Base-by-base conservation (phyloP, 2,329 filamentous ascomycete genomes). In the Davidsoniella eucalypti region DNA sequence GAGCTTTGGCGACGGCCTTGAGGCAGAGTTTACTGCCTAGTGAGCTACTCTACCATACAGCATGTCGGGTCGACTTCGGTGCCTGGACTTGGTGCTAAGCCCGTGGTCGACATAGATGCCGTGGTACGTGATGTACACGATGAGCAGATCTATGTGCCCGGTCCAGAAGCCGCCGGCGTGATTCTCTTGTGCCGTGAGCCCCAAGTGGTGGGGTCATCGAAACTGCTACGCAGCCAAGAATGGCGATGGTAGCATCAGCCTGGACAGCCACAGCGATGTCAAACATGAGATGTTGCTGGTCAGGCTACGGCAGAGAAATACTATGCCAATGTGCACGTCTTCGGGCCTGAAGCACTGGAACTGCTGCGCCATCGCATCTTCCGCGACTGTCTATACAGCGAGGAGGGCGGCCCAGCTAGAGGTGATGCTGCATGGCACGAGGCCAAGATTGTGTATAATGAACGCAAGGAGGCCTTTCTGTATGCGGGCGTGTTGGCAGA, bases 11-110 rank as follows among this genome's bases (percentile, higher is more conserved):
- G 50, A 49, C 57, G 3, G 61, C 61, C 44, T 67, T 70, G 44
- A 40, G 56, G 14, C 53, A 55, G 1, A 10, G 12, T 9, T 5
- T 43, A 6, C 66, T 65, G 1, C 59, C 69, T 3, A 64, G 61
- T n/a, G 41, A 56, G 36, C 54, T 63, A n/a, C 26, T 69, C 5
- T 56, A 59, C 18, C 18, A 59, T 75, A 47, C 55, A 61, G 16
- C 72, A 75, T 56, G 62, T 68, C 29, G 72, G 72, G 23, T 73
- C 69, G 10, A 75, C 73, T 25, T 69, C 68, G 47, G 62, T 76
- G 5, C 68, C 69, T 0, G 61, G 59, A 6, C 64, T 76, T 3
- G 62, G 68, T 0, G 72, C 73, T 43, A 75, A 76, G 59, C 61
- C 64, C 26, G 60, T 74, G 44, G 70, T 76, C 44, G 72, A 76